A percentile compares a stretch with the other conserved stretches of the same genome.
Conservation (phyloP, 768 basidiomycete species). For the Pisolithus sp. region DNA sequence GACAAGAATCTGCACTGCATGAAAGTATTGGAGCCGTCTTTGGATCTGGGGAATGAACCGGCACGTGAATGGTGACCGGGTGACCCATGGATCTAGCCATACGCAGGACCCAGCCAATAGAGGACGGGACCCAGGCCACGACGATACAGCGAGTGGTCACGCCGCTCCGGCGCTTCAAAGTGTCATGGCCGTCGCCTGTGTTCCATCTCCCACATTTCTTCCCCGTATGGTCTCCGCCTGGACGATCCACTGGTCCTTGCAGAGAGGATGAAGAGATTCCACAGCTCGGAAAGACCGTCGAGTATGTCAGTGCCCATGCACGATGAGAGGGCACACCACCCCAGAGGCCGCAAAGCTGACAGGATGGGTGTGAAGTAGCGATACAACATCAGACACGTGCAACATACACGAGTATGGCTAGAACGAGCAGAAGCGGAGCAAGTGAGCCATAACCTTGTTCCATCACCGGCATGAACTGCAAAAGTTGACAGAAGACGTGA, state of each 20-base stretch:
- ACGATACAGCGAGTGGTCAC: not conserved
- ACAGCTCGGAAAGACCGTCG: constrained; percentile 39
- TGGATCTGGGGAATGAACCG: too few species aligned
- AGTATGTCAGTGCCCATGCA: constrained; percentile 52
- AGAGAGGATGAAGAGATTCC: constrained; percentile 38
- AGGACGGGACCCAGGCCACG: too few species aligned
- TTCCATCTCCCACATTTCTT: constrained; percentile 60
- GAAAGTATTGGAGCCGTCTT: too few species aligned
- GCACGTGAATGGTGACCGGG: too few species aligned
- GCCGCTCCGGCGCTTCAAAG: not conserved
- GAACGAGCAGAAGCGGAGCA: constrained; percentile 37
- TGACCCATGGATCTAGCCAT: too few species aligned
- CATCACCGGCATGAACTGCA: constrained; percentile 3
- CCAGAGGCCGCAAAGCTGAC: constrained; percentile 42
- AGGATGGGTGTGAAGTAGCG: constrained; percentile 1
- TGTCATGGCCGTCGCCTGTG: constrained; percentile 26
- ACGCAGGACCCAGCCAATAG: too few species aligned
- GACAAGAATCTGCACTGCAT: too few species aligned
- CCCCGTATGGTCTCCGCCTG: constrained; percentile 35
- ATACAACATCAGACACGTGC: not conserved
- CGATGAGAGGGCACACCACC: constrained; percentile 65
- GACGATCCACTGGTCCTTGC: constrained; percentile 18
- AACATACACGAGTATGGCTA: constrained; percentile 44
- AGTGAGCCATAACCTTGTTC: constrained; percentile 27
- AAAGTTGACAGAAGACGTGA: not conserved